Evolutionary conservation across 1,284 basidiomycete genomes (phyloP).

Genomic region (Butyriboletus regius): DNA sequence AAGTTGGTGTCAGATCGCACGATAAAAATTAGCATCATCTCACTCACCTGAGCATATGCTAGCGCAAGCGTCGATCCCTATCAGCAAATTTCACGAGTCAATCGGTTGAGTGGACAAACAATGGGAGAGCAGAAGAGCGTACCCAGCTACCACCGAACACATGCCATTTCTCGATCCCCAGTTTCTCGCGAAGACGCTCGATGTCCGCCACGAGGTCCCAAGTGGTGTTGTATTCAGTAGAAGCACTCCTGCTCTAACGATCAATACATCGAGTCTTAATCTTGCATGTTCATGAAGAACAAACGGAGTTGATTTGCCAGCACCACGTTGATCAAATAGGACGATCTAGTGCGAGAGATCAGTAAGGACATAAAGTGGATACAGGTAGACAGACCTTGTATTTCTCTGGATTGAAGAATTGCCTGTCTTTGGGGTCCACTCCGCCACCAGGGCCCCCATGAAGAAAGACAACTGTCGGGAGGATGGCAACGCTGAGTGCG

Average conservation of each 20-base stretch:
- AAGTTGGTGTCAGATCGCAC: background rate
- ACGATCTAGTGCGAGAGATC: conserved; percentile 48
- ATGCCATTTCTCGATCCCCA: conserved; percentile 78
- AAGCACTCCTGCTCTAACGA: conserved; percentile 50
- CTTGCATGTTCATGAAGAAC: conserved; percentile 20
- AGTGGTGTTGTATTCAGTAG: conserved; percentile 81
- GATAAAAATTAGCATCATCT: background rate
- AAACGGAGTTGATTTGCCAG: conserved; percentile 79
- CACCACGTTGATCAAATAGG: conserved; percentile 77
- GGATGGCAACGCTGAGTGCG: background rate
- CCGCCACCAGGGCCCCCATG: conserved; percentile 82
- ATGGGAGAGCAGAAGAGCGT: conserved; percentile 15
- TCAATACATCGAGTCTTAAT: conserved; percentile 13
- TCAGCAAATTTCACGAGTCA: background rate
- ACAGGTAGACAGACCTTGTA: conserved; percentile 55
- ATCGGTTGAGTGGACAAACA: background rate
- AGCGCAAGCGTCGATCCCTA: conserved; percentile 87
- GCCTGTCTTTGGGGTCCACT: conserved; percentile 56
- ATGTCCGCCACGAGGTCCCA: conserved; percentile 91
- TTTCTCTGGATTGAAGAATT: conserved; percentile 75
- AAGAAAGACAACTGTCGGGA: conserved; percentile 64
- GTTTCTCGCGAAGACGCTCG: conserved; percentile 69
- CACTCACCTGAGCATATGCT: conserved; percentile 71
- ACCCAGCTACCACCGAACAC: conserved; percentile 91
- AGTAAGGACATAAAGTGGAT: conserved; percentile 7